phyloP scores from a whole-genome alignment of 208 protist genomes.

The Leishmania gerbilli region DNA sequence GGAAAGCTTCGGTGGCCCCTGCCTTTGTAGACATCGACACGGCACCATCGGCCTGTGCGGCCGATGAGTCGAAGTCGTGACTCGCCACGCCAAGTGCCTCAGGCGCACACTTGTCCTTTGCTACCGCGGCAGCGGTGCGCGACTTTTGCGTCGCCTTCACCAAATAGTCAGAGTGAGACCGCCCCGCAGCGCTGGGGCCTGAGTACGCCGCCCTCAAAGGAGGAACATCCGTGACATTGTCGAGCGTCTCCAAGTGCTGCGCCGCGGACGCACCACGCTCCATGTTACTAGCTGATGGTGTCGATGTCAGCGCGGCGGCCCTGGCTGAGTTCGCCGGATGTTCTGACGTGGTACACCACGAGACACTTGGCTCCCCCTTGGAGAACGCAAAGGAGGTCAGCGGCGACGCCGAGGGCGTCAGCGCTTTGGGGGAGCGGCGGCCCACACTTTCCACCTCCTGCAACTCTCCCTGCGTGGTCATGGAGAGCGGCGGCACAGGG shows the following conservation, averaged over 20 bases:
- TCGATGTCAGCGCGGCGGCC: background rate
- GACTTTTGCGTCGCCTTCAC: background rate
- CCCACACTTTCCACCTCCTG: background rate
- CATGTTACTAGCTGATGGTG: background rate
- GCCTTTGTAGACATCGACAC: background rate
- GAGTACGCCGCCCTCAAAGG: constrained; percentile 14
- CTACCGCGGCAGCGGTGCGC: background rate
- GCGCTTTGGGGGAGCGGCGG: background rate
- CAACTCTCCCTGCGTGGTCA: constrained; percentile 12
- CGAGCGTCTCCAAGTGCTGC: background rate
- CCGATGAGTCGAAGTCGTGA: background rate
- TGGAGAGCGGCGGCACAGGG: constrained; percentile 18
- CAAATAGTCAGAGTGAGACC: constrained; percentile 13
- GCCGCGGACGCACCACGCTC: background rate
- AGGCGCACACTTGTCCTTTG: background rate
- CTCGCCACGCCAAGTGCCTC: background rate
- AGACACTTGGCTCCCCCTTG: background rate
- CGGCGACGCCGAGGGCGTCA: constrained; percentile 1
- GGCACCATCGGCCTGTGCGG: background rate
- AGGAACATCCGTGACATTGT: constrained; percentile 31
- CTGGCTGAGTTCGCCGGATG: background rate
- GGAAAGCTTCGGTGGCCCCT: too few species aligned
- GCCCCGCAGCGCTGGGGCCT: constrained; percentile 1
- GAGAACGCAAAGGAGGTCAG: background rate
- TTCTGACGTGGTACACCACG: background rate